A percentile compares a stretch with the other conserved stretches of the same genome.
phyloP scores from a whole-genome alignment of 176 grass and related monocot genomes.

The Olyra latifolia region DNA sequence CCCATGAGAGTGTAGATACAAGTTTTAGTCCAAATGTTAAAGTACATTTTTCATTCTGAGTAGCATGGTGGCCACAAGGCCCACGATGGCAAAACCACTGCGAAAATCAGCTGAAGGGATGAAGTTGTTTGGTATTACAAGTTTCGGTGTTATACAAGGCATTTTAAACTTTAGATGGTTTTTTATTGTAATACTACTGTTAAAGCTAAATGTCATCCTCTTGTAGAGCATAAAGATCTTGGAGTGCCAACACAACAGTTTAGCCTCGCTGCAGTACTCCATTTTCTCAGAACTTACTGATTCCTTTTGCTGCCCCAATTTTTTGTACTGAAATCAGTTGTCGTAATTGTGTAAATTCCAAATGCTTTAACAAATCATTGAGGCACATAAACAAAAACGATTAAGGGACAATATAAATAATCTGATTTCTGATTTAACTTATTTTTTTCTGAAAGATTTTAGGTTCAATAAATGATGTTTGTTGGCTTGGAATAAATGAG shows the following conservation, averaged over 20 bases:
- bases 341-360: neutral
- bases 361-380: neutral
- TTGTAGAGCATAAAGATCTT: neutral
- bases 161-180: neutral
- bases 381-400: neutral
- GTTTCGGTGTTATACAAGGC: too few relatives aligned
- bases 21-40: too few relatives aligned
- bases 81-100: too few relatives aligned
- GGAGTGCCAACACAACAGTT: neutral
- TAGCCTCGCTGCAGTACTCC: neutral
- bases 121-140: too few relatives aligned
- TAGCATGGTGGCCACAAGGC: too few relatives aligned
- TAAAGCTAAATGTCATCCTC: neutral
- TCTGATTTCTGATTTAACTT: neutral
- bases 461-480: neutral
- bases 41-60: too few relatives aligned
- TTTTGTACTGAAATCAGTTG: neutral
- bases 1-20: too few relatives aligned
- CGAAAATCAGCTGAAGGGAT: too few relatives aligned
- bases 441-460: neutral
- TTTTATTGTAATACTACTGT: neutral
- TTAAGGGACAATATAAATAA: neutral
- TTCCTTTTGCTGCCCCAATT: neutral
- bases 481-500: neutral
- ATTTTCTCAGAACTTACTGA: neutral